Base-by-base conservation (phyloP, 2,329 filamentous ascomycete species). In the Stemphylium beticola region DNA sequence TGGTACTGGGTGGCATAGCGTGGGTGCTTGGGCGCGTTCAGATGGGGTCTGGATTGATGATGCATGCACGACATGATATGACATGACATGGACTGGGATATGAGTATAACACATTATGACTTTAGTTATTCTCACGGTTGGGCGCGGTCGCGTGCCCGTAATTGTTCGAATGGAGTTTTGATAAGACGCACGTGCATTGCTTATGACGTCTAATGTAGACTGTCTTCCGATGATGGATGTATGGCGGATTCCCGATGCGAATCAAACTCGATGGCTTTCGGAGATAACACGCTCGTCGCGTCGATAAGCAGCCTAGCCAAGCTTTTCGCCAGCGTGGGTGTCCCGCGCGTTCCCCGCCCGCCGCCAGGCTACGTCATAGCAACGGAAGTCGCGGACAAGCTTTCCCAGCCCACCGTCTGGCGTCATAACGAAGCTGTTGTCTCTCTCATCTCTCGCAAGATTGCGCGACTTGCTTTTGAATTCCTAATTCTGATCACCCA, bases 1-100 rank as follows among this genome's bases (percentile, higher is more conserved):
- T 57, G 42, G 44, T 58, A 53, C 36, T 53, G 50, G 46, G 50
- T 29, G 58, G 62, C 58, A 65, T 64, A 65, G 62, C 62, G 58
- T 54, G 40, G 60, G 59, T 51, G 61, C 55, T 58, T 48, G 22
- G 62, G 59, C 34, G 55, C 38, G 47, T 36, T 41, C 24, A 32
- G 39, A 44, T 24, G 34, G 15, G 20, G 24, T n/a, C 4, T 37
- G 24, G 26, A 11, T 36, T 43, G 42, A 39, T 51, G 40, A 29
- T 29, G 26, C 26, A 26, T 26, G 24, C 24, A 29, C 11, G 26
- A 9, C 26, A 29, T 7, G 26, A 29, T 9, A 29, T 29, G 26
- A 29, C 43, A 44, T 44, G 31, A 18, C 38, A 14, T 37, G 14
- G 37, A 36, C 33, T 17, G 24, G 36, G 40, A 39, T 24, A 51